These are phyloP conservation scores for Geranium rotundifolium DNA, from an alignment of 345 rosid genomes.

Conservation along the genomic window DNA sequence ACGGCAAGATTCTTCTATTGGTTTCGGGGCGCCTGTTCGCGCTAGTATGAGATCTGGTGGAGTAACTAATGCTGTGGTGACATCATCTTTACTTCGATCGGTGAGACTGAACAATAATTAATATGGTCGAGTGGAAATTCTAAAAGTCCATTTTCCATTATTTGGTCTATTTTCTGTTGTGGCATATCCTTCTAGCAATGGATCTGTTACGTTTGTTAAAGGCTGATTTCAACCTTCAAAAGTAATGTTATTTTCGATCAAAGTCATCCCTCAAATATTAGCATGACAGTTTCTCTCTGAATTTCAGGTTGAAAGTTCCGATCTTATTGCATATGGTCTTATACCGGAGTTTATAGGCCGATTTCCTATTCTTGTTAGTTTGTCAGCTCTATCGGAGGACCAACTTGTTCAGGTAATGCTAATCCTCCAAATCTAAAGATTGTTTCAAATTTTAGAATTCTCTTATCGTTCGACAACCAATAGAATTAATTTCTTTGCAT, in stretches of 20 bases:
- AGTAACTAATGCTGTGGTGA: slow-evolving; percentile 49
- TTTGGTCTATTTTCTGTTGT: background rate
- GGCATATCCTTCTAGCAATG: background rate
- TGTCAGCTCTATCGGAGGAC: slow-evolving; percentile 82
- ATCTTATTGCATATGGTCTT: slow-evolving; percentile 90
- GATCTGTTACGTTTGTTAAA: background rate
- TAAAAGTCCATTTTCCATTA: background rate
- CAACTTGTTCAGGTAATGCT: slow-evolving; percentile 66
- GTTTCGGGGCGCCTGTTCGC: slow-evolving; percentile 97
- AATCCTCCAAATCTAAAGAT: background rate
- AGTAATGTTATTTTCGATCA: background rate
- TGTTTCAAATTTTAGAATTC: background rate
- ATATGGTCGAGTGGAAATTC: background rate
- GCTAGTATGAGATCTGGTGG: slow-evolving; percentile 83
- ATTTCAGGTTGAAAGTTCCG: slow-evolving; percentile 78
- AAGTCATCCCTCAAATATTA: slow-evolving; percentile 5
- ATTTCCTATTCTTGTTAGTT: slow-evolving; percentile 82
- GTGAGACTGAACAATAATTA: slow-evolving; percentile 28
- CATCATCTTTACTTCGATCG: slow-evolving; percentile 83
- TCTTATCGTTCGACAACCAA: background rate
- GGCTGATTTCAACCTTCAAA: background rate
- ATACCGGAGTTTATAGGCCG: slow-evolving; percentile 98
- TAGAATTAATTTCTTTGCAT: background rate
- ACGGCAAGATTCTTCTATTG: slow-evolving; percentile 90
- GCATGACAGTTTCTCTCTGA: slow-evolving; percentile 11